phyloP scores from a whole-genome alignment of 805 yeast species.

The Candida tibetensis region DNA sequence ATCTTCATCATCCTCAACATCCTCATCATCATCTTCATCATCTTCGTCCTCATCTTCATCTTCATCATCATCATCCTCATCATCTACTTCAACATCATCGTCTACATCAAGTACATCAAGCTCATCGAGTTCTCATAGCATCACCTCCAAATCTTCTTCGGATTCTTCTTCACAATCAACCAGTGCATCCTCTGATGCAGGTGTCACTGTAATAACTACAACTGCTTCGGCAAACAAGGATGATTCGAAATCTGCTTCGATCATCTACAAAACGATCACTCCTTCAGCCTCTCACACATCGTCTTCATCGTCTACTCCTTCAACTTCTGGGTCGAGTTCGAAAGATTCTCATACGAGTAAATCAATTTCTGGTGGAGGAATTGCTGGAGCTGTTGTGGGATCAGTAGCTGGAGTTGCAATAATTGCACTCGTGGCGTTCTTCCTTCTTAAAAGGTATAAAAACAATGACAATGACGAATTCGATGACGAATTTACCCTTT shows the following conservation, averaged over 20 bases:
- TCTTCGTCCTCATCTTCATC: slow-evolving; percentile 6
- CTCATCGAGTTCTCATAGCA: background rate
- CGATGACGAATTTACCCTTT: slow-evolving; percentile 34
- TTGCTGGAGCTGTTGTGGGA: slow-evolving; percentile 45
- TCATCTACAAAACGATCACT: slow-evolving; percentile 19
- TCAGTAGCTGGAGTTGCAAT: slow-evolving; percentile 36
- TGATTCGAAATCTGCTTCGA: slow-evolving; percentile 12
- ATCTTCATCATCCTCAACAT: slow-evolving; percentile 8
- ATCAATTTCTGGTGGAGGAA: slow-evolving; percentile 36
- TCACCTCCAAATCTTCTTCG: slow-evolving; percentile 3
- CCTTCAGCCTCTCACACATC: slow-evolving; percentile 6
- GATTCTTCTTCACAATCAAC: slow-evolving; percentile 7
- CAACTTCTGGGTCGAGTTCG: slow-evolving; percentile 5
- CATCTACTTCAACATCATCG: slow-evolving; percentile 7
- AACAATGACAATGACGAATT: slow-evolving; percentile 18
- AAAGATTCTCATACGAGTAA: slow-evolving; percentile 6
- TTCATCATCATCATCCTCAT: slow-evolving; percentile 7
- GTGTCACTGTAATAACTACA: slow-evolving; percentile 10
- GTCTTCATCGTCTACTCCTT: slow-evolving; percentile 5
- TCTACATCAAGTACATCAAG: slow-evolving; percentile 7
- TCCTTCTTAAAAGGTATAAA: slow-evolving; percentile 12
- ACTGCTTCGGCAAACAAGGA: slow-evolving; percentile 11
- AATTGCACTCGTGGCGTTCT: slow-evolving; percentile 18
- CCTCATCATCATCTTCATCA: slow-evolving; percentile 11
- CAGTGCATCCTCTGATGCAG: slow-evolving; percentile 12